A percentile compares a stretch with the other conserved stretches of the same genome.
phyloP scores from a whole-genome alignment of 495 filamentous ascomycete species.

The Penicillium cataractarum region DNA sequence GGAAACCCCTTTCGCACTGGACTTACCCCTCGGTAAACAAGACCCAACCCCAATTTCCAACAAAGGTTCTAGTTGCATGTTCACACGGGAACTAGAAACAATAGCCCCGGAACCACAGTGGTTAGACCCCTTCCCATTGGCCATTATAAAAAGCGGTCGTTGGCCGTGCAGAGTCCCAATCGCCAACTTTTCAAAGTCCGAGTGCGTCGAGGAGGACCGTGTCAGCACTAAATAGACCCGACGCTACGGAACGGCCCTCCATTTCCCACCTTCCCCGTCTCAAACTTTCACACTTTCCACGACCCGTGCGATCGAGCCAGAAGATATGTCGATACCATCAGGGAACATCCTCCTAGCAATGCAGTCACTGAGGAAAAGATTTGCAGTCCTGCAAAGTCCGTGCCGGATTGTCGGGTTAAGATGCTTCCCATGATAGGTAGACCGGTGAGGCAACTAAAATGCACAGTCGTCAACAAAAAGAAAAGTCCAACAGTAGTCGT shows the following conservation, averaged over 20 bases:
- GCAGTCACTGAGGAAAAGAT: not conserved
- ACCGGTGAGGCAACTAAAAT: constrained; percentile 12
- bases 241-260: not conserved
- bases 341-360: not conserved
- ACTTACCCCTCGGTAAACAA: too few species aligned
- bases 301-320: constrained; percentile 1
- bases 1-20: too few species aligned
- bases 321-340: not conserved
- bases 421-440: constrained; percentile 7
- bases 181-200: not conserved
- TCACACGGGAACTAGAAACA: not conserved
- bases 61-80: not conserved
- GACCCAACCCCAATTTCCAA: too few species aligned
- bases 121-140: not conserved
- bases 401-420: constrained; percentile 1
- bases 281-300: not conserved
- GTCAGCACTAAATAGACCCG: not conserved
- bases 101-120: not conserved
- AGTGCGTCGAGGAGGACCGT: not conserved
- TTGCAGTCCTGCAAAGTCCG: constrained; percentile 10
- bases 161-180: not conserved
- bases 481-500: not conserved
- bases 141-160: not conserved
- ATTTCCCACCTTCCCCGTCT: not conserved
- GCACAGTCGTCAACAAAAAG: not conserved